Base-by-base conservation (phyloP, 2,329 filamentous ascomycete genomes). In the Fusarium sp. region DNA sequence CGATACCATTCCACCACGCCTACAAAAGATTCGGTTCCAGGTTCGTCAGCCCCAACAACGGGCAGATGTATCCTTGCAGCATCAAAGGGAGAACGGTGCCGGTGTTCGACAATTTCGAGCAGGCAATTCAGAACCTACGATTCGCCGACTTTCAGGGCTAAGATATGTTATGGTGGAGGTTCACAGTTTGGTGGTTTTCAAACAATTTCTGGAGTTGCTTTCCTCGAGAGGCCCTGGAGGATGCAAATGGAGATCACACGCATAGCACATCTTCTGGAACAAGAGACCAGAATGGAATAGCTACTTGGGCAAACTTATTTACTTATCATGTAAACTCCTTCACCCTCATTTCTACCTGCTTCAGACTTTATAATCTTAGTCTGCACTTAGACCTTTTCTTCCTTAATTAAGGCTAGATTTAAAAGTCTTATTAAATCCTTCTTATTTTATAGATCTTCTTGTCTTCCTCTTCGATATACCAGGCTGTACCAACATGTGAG, bases 101-200 rank as follows among this genome's bases (percentile, higher is more conserved):
- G 10, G 43, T 21, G 18, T 0, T 46, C 21, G 1, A 15, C 12
- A 46, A 7, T 0, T 18, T 46, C 32, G 12, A 13, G 12, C 12
- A 13, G 12, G 32, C 12, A 2, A 13, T 33, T 13, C 12, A 33
- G 12, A 33, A 6, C 12, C 12, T 33, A 4, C 5, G 32, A 2
- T 5, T 13, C 4, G 32, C 12, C 12, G 32, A 33, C 32, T 33
- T 33, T 13, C 4, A 33, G 12, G 32, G 12, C 32, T 33, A 33
- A 33, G 32, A 13, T 33, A 6, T 5, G 12, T 5, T 12, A 33
- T 13, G 32, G 30, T 32, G 30, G 30, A 11, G 30, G 10, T 32
- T 32, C 30, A 32, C 30, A 32, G 10, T 32, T 32, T 32, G 30
- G 30, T 32, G 30, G 30, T 32, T 32, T 32, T 32, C 30, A 32